Conservation (phyloP, 768 basidiomycete species). For the Leccinum olivaceopallidum region DNA sequence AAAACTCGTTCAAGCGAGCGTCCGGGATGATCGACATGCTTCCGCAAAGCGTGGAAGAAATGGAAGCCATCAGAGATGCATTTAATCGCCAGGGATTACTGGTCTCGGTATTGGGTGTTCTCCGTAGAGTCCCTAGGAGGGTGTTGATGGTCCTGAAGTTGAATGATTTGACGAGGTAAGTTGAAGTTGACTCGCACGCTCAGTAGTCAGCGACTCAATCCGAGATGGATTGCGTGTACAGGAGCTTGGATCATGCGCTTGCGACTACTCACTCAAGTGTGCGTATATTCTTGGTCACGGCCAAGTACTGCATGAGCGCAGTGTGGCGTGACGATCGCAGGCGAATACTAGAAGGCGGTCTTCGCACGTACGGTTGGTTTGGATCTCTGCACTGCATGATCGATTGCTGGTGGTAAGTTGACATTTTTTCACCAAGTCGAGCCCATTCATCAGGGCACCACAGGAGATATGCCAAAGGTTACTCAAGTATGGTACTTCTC, state of each 20-base stretch:
- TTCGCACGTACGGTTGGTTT: constrained; percentile 45
- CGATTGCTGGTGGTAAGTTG: constrained; percentile 73
- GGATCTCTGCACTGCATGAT: constrained; percentile 52
- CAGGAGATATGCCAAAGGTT: constrained; percentile 62
- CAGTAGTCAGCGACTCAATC: not conserved
- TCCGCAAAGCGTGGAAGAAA: constrained; percentile 73
- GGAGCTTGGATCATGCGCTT: constrained; percentile 81
- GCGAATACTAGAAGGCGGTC: constrained; percentile 50
- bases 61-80: constrained; percentile 79
- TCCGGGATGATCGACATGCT: constrained; percentile 75
- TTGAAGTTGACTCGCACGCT: not conserved
- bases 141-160: constrained; percentile 83
- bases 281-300: constrained; percentile 89
- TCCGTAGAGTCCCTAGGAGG: constrained; percentile 81
- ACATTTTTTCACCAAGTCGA: not conserved
- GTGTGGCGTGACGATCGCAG: constrained; percentile 73
- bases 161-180: constrained; percentile 81
- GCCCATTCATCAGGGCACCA: constrained; percentile 5
- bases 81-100: constrained; percentile 84
- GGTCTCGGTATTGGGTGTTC: constrained; percentile 80
- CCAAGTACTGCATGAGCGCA: constrained; percentile 81
- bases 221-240: constrained; percentile 23
- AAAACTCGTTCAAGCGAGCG: constrained; percentile 52
- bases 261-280: constrained; percentile 86
- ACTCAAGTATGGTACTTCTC: constrained; percentile 48